A percentile compares a stretch with the other conserved stretches of the same genome.
These are phyloP conservation scores for Sugiyamaella sp. DNA, from an alignment of 1,139 yeast species.

Conservation along the genomic window DNA sequence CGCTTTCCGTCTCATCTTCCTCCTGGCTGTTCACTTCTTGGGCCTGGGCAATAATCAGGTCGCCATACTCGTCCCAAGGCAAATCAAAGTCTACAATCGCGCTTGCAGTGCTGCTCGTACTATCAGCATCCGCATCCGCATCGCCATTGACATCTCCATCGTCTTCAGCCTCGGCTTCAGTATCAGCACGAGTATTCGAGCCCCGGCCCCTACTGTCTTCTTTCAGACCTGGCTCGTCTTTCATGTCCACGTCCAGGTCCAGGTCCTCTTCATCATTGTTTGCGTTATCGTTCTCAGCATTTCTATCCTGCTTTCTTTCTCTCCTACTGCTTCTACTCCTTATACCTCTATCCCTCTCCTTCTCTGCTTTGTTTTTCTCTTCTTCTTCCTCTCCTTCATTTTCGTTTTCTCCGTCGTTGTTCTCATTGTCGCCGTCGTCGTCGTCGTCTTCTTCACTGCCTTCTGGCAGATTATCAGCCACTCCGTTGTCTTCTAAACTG, in stretches of 20 bases:
- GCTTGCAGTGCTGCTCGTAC: constrained; percentile 29
- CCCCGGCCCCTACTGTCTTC: too few relatives aligned
- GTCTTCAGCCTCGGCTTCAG: constrained; percentile 14
- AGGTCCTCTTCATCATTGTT: constrained; percentile 11
- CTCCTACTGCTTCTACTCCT: too few relatives aligned
- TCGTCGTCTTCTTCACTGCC: constrained; percentile 21
- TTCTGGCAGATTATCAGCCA: constrained; percentile 20
- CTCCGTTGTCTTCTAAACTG: constrained; percentile 48
- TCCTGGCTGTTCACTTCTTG: constrained; percentile 24
- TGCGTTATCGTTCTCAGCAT: constrained; percentile 22
- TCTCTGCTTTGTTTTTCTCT: too few relatives aligned
- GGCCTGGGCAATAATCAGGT: constrained; percentile 47
- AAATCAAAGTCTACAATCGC: constrained; percentile 44
- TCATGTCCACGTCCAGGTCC: constrained; percentile 19
- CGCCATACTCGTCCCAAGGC: constrained; percentile 52
- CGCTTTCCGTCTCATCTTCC: constrained; percentile 23
- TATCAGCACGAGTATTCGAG: too few relatives aligned
- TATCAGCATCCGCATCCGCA: constrained; percentile 20
- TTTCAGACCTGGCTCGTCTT: too few relatives aligned
- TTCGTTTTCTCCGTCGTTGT: background rate
- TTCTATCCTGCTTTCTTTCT: too few relatives aligned
- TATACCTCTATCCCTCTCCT: too few relatives aligned
- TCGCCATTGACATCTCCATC: constrained; percentile 14
- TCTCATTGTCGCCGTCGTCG: constrained; percentile 19
- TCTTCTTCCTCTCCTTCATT: constrained; percentile 4